Evolutionary conservation across 1,284 basidiomycete genomes (phyloP).

Genomic region (Ustilago sp.): DNA sequence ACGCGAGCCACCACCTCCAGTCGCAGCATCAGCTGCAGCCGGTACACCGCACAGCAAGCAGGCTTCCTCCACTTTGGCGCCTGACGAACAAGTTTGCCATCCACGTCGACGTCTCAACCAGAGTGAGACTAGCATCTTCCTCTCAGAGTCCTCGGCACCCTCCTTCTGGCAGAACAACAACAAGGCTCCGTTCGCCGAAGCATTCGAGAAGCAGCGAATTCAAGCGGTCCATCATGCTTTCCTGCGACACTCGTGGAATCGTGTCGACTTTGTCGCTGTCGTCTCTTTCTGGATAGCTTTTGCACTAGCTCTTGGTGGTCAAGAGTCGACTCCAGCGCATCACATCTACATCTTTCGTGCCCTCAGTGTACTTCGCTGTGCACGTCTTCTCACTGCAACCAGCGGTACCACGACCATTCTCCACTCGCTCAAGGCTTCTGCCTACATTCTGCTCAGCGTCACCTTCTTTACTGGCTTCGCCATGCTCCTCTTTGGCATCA

Average conservation of each 20-base stretch:
- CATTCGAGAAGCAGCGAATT: conserved; percentile 70
- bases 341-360: conserved; percentile 92
- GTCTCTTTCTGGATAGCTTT: conserved; percentile 83
- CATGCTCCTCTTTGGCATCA: conserved; percentile 82
- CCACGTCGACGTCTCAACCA: conserved; percentile 37
- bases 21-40: neutral
- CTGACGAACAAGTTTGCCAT: conserved; percentile 17
- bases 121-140: conserved; percentile 45
- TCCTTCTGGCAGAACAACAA: conserved; percentile 45
- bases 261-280: conserved; percentile 89
- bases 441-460: conserved; percentile 87
- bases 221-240: conserved; percentile 74
- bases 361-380: conserved; percentile 85
- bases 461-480: conserved; percentile 92
- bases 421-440: conserved; percentile 88
- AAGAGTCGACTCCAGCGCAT: conserved; percentile 75
- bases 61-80: neutral
- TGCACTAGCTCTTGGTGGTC: conserved; percentile 76
- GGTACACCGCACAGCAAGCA: neutral
- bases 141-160: conserved; percentile 38
- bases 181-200: conserved; percentile 72
- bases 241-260: conserved; percentile 91
- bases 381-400: conserved; percentile 86
- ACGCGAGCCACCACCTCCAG: neutral
- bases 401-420: conserved; percentile 94